These are phyloP conservation scores for Colletotrichum lini DNA, from an alignment of 2,329 filamentous ascomycete species.

Conservation along the genomic window DNA sequence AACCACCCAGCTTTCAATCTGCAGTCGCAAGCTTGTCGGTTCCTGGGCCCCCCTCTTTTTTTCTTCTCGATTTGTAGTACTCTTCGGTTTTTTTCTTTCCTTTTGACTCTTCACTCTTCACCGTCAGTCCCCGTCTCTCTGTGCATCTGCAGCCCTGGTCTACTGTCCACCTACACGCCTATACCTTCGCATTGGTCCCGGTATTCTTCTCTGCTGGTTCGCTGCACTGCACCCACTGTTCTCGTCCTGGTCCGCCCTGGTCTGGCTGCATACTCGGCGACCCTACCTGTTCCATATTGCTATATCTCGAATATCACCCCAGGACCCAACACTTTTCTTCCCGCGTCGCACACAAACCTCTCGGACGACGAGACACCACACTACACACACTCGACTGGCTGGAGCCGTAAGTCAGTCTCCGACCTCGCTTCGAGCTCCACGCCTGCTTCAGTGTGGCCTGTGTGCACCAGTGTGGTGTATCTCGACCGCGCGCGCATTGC, in stretches of 20 bases:
- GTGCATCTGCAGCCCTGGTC: conserved; percentile 24
- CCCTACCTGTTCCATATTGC: conserved; percentile 29
- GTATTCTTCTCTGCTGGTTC: conserved; percentile 13
- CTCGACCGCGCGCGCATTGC: conserved; percentile 32
- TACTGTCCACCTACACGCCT: no score
- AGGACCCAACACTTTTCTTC: conserved; percentile 22
- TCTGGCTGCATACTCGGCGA: conserved; percentile 38
- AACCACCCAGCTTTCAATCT: conserved; percentile 36
- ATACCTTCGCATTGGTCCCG: conserved; percentile 2
- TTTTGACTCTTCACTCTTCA: conserved; percentile 33
- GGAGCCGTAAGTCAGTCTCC: conserved; percentile 34
- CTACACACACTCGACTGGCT: conserved; percentile 34
- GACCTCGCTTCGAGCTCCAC: conserved; percentile 36
- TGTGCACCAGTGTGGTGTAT: conserved; percentile 33
- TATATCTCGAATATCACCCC: conserved; percentile 40
- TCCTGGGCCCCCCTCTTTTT: conserved; percentile 25
- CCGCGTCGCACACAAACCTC: conserved; percentile 24
- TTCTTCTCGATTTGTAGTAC: conserved; percentile 8
- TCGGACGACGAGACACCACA: conserved; percentile 33
- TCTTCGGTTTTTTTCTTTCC: conserved; percentile 17
- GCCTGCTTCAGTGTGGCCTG: conserved; percentile 24
- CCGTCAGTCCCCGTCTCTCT: conserved; percentile 26
- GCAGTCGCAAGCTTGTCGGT: conserved; percentile 38
- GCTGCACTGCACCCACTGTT: conserved; percentile 36
- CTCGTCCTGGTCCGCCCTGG: conserved; percentile 40